phyloP scores from a whole-genome alignment of 192 early-diverging fungal genomes.

The Coemansia sp. region DNA sequence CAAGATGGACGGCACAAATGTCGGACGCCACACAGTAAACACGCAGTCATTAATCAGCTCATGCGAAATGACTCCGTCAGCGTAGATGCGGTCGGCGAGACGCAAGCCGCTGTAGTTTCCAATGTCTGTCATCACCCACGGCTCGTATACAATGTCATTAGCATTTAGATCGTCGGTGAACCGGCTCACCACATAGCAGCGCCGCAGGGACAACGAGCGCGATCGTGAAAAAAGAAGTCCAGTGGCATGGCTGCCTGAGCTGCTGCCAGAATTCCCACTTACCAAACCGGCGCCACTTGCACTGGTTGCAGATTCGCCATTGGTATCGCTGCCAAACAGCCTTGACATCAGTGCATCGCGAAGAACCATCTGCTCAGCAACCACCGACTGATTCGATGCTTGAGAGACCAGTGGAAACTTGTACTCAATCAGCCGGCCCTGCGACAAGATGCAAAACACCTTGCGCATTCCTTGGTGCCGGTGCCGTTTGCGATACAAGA shows the following conservation, averaged over 20 bases:
- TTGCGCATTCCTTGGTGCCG: conserved; percentile 50
- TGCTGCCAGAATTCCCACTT: background rate
- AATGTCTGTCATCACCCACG: conserved; percentile 55
- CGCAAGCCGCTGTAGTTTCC: conserved; percentile 52
- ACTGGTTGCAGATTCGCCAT: background rate
- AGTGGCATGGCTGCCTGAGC: background rate
- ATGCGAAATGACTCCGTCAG: conserved; percentile 46
- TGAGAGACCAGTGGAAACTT: conserved; percentile 21
- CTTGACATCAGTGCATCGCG: conserved; percentile 22
- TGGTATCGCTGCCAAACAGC: conserved; percentile 14
- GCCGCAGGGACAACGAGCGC: conserved; percentile 38
- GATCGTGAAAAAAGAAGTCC: conserved; percentile 27
- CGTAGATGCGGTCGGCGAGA: conserved; percentile 49
- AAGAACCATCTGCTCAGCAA: conserved; percentile 20
- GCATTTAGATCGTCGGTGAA: conserved; percentile 40
- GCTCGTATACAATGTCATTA: conserved; percentile 51
- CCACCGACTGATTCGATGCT: conserved; percentile 18
- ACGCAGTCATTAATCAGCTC: conserved; percentile 51
- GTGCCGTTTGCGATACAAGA: conserved; percentile 52
- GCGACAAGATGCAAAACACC: conserved; percentile 52
- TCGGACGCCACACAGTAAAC: conserved; percentile 54
- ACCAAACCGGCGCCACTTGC: background rate
- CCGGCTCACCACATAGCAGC: conserved; percentile 52
- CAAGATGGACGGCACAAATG: conserved; percentile 36
- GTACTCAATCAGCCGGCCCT: conserved; percentile 49